phyloP scores from a whole-genome alignment of 2,329 filamentous ascomycete species.

The Neonectria punicea region DNA sequence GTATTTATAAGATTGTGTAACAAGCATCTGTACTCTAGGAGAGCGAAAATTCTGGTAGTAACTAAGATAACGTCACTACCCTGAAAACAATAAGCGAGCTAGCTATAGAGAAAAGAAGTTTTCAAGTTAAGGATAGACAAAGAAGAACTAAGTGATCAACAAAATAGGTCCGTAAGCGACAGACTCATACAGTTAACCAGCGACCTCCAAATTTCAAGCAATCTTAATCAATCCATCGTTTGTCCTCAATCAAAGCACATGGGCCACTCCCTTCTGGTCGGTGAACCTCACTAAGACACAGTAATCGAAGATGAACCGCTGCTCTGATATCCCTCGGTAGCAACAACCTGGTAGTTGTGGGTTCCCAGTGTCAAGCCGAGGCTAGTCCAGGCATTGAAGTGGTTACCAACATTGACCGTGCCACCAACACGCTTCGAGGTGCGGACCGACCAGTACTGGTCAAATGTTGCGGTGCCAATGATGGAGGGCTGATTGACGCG shows the following conservation, averaged over 20 bases:
- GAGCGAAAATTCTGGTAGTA: not conserved
- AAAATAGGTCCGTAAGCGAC: not conserved
- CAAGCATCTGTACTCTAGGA: not conserved
- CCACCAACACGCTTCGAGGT: conserved; percentile 60
- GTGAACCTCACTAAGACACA: conserved; percentile 40
- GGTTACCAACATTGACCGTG: conserved; percentile 59
- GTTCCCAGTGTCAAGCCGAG: conserved; percentile 60
- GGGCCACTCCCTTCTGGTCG: not conserved
- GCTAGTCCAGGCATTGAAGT: conserved; percentile 64
- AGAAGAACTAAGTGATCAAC: not conserved
- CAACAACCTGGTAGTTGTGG: conserved; percentile 65
- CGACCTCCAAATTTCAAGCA: not conserved
- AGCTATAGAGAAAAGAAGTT: not conserved
- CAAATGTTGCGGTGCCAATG: conserved; percentile 60
- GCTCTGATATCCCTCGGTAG: conserved; percentile 64
- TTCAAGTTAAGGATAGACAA: not conserved
- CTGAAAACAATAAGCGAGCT: not conserved
- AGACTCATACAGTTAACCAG: not conserved
- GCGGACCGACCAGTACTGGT: conserved; percentile 65
- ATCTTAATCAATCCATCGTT: not conserved
- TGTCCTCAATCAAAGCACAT: not conserved
- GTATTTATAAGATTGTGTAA: conserved; percentile 49
- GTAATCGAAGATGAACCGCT: conserved; percentile 59
- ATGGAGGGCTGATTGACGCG: conserved; percentile 59
- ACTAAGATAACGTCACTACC: not conserved